These are phyloP conservation scores for Hyphopichia fennica DNA, from an alignment of 1,139 yeast species.

Conservation along the genomic window DNA sequence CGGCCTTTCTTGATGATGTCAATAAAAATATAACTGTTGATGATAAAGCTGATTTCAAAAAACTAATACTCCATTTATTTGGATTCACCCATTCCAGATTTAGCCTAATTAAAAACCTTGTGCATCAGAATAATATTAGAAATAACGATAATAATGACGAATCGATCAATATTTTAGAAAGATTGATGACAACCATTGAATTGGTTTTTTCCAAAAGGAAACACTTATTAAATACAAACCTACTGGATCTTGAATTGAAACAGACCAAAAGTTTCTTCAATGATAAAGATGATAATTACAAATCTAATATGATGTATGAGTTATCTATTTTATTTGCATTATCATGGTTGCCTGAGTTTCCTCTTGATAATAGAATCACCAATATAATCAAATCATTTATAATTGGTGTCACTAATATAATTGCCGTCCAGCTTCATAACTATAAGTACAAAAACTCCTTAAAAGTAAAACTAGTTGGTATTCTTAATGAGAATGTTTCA, in stretches of 20 bases:
- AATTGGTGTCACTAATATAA: conserved; percentile 30
- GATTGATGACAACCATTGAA: conserved; percentile 28
- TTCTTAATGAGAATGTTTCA: conserved; percentile 12
- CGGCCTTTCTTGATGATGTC: conserved; percentile 38
- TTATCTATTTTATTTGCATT: conserved; percentile 33
- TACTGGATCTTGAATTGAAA: conserved; percentile 5
- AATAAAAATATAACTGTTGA: conserved; percentile 31
- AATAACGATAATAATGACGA: background rate
- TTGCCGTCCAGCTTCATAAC: conserved; percentile 29
- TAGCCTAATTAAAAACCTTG: background rate
- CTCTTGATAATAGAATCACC: conserved; percentile 12
- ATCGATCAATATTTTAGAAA: conserved; percentile 13
- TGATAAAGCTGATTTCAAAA: conserved; percentile 37
- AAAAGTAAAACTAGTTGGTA: conserved; percentile 14
- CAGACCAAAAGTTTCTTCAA: background rate
- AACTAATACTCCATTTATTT: conserved; percentile 33
- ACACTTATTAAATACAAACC: conserved; percentile 22
- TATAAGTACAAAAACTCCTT: conserved; percentile 22
- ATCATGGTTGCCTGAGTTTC: conserved; percentile 21
- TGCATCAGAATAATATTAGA: background rate
- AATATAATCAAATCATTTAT: conserved; percentile 30
- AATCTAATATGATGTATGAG: conserved; percentile 19
- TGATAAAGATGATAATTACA: background rate
- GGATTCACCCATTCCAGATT: conserved; percentile 30
- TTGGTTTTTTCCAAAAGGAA: conserved; percentile 28